Percentiles rank a stretch among this genome's conserved stretches.
Conservation (phyloP, 2,329 filamentous ascomycete genomes). For the Colletotrichum sublineola region DNA sequence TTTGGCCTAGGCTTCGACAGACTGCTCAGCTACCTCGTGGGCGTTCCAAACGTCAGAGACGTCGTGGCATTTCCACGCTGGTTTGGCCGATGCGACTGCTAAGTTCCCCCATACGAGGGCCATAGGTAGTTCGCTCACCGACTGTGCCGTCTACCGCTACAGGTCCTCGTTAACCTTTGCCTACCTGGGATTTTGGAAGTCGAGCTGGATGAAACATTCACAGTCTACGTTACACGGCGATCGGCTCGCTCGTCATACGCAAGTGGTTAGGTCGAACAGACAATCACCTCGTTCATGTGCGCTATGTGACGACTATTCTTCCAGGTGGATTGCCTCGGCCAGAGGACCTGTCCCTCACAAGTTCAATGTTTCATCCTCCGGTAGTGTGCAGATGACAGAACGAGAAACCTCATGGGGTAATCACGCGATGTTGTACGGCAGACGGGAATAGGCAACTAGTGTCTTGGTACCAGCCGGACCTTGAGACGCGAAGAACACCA, state of each 20-base stretch:
- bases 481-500: neutral
- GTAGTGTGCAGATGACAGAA: conserved; percentile 33
- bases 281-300: conserved; percentile 28
- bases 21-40: conserved; percentile 84
- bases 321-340: neutral
- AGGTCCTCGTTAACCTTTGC: conserved; percentile 55
- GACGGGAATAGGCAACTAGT: conserved; percentile 1
- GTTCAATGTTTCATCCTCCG: conserved; percentile 14
- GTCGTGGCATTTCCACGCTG: conserved; percentile 88
- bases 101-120: conserved; percentile 26
- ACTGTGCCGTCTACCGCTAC: neutral
- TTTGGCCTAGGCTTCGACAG: conserved; percentile 94
- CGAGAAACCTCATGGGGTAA: conserved; percentile 15
- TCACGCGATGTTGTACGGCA: conserved; percentile 34
- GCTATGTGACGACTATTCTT: conserved; percentile 1
- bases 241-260: conserved; percentile 21
- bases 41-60: conserved; percentile 86
- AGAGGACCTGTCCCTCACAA: neutral
- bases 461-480: conserved; percentile 5
- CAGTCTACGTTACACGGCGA: conserved; percentile 16
- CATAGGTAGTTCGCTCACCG: neutral
- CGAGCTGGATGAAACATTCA: conserved; percentile 39
- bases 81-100: conserved; percentile 73
- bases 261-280: neutral
- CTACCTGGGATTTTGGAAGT: conserved; percentile 52